phyloP scores from a whole-genome alignment of 2,329 filamentous ascomycete species.

The Fusarium stilboides region DNA sequence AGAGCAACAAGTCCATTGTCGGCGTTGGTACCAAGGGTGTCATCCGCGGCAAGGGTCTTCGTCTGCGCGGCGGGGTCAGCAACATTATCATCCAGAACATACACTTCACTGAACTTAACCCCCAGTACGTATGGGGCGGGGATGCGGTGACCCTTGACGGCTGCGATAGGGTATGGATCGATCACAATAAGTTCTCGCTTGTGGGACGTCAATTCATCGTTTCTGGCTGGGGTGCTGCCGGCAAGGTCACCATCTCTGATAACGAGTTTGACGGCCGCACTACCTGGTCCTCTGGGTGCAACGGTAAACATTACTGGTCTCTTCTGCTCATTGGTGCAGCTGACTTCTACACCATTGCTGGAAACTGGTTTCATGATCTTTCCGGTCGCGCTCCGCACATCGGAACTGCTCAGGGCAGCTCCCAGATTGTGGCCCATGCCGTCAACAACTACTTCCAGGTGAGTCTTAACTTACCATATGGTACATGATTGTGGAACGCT shows the following conservation, averaged over 20 bases:
- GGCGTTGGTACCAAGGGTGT: slow-evolving; percentile 66
- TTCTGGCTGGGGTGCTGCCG: slow-evolving; percentile 65
- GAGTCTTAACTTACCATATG: neutral
- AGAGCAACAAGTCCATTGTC: slow-evolving; percentile 71
- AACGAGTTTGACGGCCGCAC: slow-evolving; percentile 69
- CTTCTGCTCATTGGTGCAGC: slow-evolving; percentile 66
- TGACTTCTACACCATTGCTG: slow-evolving; percentile 63
- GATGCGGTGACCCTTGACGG: slow-evolving; percentile 68
- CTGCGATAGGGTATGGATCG: slow-evolving; percentile 63
- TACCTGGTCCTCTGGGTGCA: slow-evolving; percentile 69
- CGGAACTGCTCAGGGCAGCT: slow-evolving; percentile 54
- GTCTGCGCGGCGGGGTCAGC: slow-evolving; percentile 60
- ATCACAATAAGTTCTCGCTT: slow-evolving; percentile 68
- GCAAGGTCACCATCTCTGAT: slow-evolving; percentile 72
- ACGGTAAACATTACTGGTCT: slow-evolving; percentile 72
- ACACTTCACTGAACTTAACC: slow-evolving; percentile 61
- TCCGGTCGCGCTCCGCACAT: slow-evolving; percentile 71
- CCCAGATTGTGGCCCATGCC: slow-evolving; percentile 67
- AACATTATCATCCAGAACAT: slow-evolving; percentile 75
- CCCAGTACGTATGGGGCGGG: slow-evolving; percentile 64
- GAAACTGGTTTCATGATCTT: slow-evolving; percentile 72
- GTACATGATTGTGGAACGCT: no score
- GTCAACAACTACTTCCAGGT: slow-evolving; percentile 71
- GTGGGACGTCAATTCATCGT: slow-evolving; percentile 73
- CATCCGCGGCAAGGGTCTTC: slow-evolving; percentile 71